Evolutionary conservation across 371 early-diverging fungal genomes (phyloP).

Genomic region (Gilbertella persicaria): DNA sequence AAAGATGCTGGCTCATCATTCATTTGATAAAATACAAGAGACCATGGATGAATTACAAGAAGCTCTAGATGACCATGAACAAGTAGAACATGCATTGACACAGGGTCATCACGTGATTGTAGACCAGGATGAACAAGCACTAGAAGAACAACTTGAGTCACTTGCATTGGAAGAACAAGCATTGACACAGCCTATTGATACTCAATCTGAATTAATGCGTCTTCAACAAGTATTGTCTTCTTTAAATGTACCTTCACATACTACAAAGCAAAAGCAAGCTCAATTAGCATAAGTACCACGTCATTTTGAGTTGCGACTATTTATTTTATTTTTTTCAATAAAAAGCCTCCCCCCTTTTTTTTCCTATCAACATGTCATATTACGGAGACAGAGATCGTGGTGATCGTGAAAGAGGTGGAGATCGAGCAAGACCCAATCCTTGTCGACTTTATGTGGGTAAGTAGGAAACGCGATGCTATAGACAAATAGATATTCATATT

Average conservation of each 20-base stretch:
- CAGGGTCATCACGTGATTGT: background rate
- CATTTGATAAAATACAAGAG: conserved; percentile 41
- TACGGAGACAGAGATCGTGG: conserved; percentile 16
- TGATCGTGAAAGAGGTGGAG: conserved; percentile 19
- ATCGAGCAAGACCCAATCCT: conserved; percentile 26
- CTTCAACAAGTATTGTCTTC: conserved; percentile 14
- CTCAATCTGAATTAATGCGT: conserved; percentile 15
- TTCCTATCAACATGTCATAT: conserved; percentile 19
- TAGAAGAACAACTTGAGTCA: conserved; percentile 10
- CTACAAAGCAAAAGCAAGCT: background rate
- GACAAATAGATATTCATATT: background rate
- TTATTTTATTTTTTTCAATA: background rate
- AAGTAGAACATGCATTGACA: conserved; percentile 52
- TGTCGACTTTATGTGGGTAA: conserved; percentile 49
- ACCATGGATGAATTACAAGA: conserved; percentile 53
- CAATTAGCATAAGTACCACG: conserved; percentile 4
- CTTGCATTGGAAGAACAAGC: background rate
- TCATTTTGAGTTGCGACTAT: too few species aligned
- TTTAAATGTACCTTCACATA: background rate
- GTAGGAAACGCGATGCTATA: background rate
- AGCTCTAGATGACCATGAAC: conserved; percentile 50
- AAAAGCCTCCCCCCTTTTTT: conserved; percentile 4
- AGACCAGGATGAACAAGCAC: conserved; percentile 5
- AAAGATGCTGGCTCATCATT: conserved; percentile 29
- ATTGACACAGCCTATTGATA: conserved; percentile 15